Evolutionary conservation across 1,284 basidiomycete species (phyloP), one percentile per base, ranked within the genome.

Genomic region (Cryptococcus hybrid): DNA sequence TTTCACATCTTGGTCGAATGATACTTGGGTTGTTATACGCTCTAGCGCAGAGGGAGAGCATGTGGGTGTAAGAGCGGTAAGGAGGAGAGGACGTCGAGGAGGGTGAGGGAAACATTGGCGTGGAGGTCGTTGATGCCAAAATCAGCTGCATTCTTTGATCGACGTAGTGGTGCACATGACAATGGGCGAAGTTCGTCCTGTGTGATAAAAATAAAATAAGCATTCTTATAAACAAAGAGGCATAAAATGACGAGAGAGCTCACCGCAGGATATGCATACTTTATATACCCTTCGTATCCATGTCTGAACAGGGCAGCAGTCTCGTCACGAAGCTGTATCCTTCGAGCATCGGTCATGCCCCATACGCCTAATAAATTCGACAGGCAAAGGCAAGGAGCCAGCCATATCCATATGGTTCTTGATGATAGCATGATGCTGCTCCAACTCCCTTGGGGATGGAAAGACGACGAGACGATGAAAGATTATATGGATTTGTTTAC

Each of bases 151-250:
- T 72, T 63, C 8, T 66, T 54, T 49, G 69, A 68, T 9, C 75
- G 72, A 45, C 50, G 18, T n/a, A 71, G 57, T 6, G 75, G 73
- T 35, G 81, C 83, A 73, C 93, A 97, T 11, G 89, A 86, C n/a
- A 96, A 76, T 1, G 93, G 92, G 13, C 86, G 85, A 35, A 96
- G 82, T 87, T 96, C 79, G 59, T 80, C 79, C 67, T 75, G 55
- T 30, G 24, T 30, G n/a, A 9, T 18, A 18, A 18, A 18, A 50
- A 50, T 13, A 8, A 9, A 24, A 2, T 51, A 6, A 51, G 49
- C 2, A 24, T 51, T 50, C 45, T 53, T 52, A 45, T 42, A 49
- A 39, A 13, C n/a, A 13, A 15, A 5, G 52, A 3, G 24, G 12
- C 7, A 52, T 40, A 34, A 18, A 18, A 18, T 18, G 18, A 18